These are phyloP conservation scores for Xylaria acuta DNA, from an alignment of 495 filamentous ascomycete species.

Conservation along the genomic window DNA sequence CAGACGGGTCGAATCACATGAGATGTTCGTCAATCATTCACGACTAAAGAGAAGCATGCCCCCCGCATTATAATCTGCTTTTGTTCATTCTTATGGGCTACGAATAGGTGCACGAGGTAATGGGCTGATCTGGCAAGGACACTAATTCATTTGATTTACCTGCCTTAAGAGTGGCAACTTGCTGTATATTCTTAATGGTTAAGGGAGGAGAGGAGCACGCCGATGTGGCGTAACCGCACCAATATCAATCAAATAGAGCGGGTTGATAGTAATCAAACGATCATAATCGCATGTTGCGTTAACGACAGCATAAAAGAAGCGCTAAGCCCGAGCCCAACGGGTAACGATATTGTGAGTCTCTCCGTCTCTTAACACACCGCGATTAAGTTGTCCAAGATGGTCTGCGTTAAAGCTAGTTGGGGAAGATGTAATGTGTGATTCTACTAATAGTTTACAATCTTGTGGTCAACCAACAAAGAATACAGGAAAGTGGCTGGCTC, in stretches of 20 bases:
- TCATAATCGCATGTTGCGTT: neutral
- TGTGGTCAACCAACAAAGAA: neutral
- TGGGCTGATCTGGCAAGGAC: neutral
- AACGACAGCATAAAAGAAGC: neutral
- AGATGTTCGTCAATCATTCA: neutral
- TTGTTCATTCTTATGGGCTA: neutral
- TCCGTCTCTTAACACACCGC: neutral
- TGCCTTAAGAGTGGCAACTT: neutral
- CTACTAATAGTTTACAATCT: neutral
- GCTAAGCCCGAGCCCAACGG: neutral
- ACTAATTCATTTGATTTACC: slow-evolving; percentile 16
- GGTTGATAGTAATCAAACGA: neutral
- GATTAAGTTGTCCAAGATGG: neutral
- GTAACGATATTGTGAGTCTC: neutral
- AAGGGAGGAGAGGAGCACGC: neutral
- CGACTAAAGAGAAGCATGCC: neutral
- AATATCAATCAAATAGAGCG: slow-evolving; percentile 4
- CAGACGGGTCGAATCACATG: neutral
- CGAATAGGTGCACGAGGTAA: slow-evolving; percentile 8
- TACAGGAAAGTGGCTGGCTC: neutral
- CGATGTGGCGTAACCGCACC: neutral
- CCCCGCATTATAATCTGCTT: slow-evolving; percentile 3
- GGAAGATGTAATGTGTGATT: neutral
- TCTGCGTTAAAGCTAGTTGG: no score
- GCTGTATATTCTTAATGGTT: slow-evolving; percentile 17